Conservation (phyloP, 768 basidiomycete genomes). For the Kwoniella bestiolae region DNA sequence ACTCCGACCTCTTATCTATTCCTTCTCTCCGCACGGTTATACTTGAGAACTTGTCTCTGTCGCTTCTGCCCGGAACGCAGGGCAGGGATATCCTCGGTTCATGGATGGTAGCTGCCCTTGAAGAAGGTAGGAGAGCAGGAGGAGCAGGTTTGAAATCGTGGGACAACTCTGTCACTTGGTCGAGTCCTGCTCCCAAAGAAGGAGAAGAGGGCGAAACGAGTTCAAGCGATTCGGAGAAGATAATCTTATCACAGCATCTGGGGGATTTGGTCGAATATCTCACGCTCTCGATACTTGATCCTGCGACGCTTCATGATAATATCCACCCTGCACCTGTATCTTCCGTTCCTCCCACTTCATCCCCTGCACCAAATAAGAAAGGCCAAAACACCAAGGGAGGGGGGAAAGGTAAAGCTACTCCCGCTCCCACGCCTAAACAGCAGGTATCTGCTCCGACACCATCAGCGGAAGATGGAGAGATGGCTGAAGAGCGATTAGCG, state of each 20-base stretch:
- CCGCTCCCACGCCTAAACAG: not conserved
- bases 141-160: slow-evolving; percentile 43
- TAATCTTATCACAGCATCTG: slow-evolving; percentile 46
- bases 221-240: slow-evolving; percentile 17
- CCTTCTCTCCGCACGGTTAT: slow-evolving; percentile 59
- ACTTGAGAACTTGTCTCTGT: slow-evolving; percentile 43
- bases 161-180: slow-evolving; percentile 35
- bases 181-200: slow-evolving; percentile 8
- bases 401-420: slow-evolving; percentile 26
- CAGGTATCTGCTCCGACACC: slow-evolving; percentile 5
- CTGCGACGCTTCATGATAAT: slow-evolving; percentile 52
- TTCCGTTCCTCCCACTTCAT: slow-evolving; percentile 13
- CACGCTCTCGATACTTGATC: slow-evolving; percentile 50
- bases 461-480: slow-evolving; percentile 29
- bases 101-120: slow-evolving; percentile 55
- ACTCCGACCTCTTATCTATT: slow-evolving; percentile 69
- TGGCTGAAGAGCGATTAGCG: slow-evolving; percentile 30
- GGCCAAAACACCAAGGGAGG: slow-evolving; percentile 21
- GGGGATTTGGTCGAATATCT: slow-evolving; percentile 50
- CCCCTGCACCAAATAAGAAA: slow-evolving; percentile 13
- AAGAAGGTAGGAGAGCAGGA: slow-evolving; percentile 50
- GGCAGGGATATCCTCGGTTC: slow-evolving; percentile 56
- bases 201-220: not conserved
- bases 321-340: slow-evolving; percentile 55
- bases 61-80: slow-evolving; percentile 53